These are phyloP conservation scores for Zygnema circumcarinatum DNA, from an alignment of 139 green algal species.

Conservation along the genomic window DNA sequence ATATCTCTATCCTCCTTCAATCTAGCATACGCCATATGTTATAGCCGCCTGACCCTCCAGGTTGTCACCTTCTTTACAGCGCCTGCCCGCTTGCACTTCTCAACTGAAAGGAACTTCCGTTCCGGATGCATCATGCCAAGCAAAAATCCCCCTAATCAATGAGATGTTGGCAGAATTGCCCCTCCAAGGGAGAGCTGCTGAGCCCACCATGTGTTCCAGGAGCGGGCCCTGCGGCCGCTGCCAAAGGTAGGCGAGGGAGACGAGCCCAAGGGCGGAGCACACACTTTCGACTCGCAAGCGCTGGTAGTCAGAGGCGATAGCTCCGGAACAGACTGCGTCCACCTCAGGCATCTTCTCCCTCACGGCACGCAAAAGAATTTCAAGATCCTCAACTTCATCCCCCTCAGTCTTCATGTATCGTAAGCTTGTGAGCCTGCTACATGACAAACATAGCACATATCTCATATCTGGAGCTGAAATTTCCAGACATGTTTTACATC, in stretches of 20 bases:
- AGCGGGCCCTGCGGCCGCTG: conserved; percentile 81
- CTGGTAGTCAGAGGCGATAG: conserved; percentile 97
- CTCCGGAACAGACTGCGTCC: conserved; percentile 81
- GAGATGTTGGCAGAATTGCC: too few species aligned
- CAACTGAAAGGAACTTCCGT: too few species aligned
- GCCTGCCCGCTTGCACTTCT: too few species aligned
- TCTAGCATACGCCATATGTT: too few species aligned
- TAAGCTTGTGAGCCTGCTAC: not conserved
- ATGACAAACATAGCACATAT: not conserved
- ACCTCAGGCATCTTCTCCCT: conserved; percentile 51
- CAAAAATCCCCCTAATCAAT: too few species aligned
- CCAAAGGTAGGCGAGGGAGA: conserved; percentile 92
- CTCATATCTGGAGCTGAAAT: too few species aligned
- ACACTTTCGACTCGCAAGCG: conserved; percentile 90
- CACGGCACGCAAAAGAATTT: conserved; percentile 68
- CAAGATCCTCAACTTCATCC: conserved; percentile 95
- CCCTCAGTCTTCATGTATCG: conserved; percentile 53
- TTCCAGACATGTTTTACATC: too few species aligned
- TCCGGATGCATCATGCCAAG: too few species aligned
- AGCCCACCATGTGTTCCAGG: conserved; percentile 65
- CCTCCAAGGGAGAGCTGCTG: not conserved
- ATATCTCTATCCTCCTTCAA: too few species aligned
- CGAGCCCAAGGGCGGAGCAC: conserved; percentile 80
- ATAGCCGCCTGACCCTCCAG: too few species aligned
- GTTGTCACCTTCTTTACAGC: too few species aligned